Conservation (phyloP, 305 asterid genomes). For the Ajuga reptans region DNA sequence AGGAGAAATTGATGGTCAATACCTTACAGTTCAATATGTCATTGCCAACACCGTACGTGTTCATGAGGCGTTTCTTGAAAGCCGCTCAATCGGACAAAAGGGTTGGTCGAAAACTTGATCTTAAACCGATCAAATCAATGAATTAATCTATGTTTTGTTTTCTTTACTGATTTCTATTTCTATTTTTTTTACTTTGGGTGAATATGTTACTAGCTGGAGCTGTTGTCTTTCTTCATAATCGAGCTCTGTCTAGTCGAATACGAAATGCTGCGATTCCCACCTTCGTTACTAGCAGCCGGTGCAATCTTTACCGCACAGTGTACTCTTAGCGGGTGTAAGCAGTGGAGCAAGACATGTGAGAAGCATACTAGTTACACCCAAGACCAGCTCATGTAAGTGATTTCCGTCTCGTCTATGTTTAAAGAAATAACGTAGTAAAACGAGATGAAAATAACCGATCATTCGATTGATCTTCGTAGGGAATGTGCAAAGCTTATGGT, state of each 20-base stretch:
- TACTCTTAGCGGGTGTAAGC: conserved; percentile 29
- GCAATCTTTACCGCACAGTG: conserved; percentile 57
- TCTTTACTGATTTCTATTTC: background rate
- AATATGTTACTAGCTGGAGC: conserved; percentile 46
- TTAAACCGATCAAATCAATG: background rate
- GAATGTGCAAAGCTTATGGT: conserved; percentile 76
- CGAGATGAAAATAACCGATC: no score
- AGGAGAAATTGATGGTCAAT: conserved; percentile 79
- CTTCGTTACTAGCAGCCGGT: conserved; percentile 69
- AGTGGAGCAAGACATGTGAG: conserved; percentile 59
- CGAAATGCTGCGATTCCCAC: conserved; percentile 65
- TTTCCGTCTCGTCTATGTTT: background rate
- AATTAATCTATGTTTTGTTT: background rate
- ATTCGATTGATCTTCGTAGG: conserved; percentile 26
- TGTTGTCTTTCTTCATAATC: conserved; percentile 51
- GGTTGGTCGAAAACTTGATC: conserved; percentile 30
- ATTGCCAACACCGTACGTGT: conserved; percentile 73
- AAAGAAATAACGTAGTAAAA: background rate
- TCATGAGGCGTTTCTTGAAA: conserved; percentile 73
- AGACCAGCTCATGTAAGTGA: conserved; percentile 53
- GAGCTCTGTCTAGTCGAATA: conserved; percentile 72
- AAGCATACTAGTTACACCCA: conserved; percentile 44
- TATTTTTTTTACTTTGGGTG: background rate
- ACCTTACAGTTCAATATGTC: conserved; percentile 67
- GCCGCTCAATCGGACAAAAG: conserved; percentile 60